phyloP scores from a whole-genome alignment of 768 basidiomycete genomes.

The Stropharia rugosoannulata region DNA sequence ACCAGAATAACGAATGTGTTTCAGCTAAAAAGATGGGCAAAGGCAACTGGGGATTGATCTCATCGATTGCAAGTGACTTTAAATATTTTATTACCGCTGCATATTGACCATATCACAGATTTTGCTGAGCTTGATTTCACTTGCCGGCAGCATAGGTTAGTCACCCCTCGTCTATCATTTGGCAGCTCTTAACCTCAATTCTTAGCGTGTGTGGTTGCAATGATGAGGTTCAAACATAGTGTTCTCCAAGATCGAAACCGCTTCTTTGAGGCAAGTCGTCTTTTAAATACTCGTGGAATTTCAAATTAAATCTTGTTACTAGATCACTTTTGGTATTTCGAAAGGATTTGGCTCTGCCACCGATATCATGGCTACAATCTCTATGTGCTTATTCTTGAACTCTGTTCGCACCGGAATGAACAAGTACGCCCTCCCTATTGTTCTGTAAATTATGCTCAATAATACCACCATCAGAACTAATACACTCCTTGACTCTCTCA shows the following conservation, averaged over 20 bases:
- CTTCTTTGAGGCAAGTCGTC: background rate
- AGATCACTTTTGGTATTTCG: slow-evolving; percentile 4
- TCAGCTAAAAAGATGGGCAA: slow-evolving; percentile 2
- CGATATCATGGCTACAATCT: slow-evolving; percentile 3
- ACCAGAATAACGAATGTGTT: background rate
- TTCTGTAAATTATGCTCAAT: background rate
- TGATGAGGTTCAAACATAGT: background rate
- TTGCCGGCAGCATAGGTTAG: slow-evolving; percentile 6
- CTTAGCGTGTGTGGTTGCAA: slow-evolving; percentile 5
- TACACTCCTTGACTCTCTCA: slow-evolving; percentile 1
- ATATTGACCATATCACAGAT: background rate
- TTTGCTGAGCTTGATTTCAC: background rate
- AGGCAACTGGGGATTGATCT: slow-evolving; percentile 1
- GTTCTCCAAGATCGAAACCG: slow-evolving; percentile 3
- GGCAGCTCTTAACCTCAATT: background rate
- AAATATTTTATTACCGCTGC: background rate
- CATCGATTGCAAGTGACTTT: background rate
- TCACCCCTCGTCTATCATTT: background rate
- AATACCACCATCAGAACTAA: background rate
- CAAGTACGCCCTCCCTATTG: background rate
- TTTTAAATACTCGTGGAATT: background rate
- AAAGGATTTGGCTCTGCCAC: slow-evolving; percentile 2
- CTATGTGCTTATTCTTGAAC: slow-evolving; percentile 5
- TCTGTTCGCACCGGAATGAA: slow-evolving; percentile 6
- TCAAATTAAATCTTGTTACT: background rate